Conservation (phyloP, 768 basidiomycete genomes). For the Lentinula aciculospora region DNA sequence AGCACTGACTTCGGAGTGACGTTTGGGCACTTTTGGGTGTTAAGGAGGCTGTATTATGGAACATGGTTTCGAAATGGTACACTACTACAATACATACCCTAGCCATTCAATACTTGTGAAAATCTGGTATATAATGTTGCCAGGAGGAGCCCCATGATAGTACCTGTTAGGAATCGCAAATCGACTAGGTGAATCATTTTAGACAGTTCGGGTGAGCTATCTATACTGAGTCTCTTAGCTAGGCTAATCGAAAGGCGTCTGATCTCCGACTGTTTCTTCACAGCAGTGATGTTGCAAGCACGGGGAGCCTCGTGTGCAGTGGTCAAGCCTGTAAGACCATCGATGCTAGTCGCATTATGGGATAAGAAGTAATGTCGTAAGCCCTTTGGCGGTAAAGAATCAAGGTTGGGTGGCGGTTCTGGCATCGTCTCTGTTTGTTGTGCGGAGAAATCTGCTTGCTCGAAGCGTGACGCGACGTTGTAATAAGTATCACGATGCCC, state of each 20-base stretch:
- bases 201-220: not conserved
- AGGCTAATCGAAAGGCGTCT: not conserved
- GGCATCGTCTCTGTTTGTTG: not conserved
- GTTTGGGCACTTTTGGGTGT: no score
- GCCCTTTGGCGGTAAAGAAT: conserved; percentile 29
- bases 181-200: not conserved
- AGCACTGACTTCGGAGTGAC: no score
- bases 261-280: not conserved
- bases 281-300: no score
- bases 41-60: no score
- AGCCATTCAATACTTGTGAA: not conserved
- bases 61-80: no score
- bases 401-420: not conserved
- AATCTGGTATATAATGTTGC: not conserved
- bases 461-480: conserved; percentile 39
- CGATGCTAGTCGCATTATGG: conserved; percentile 46
- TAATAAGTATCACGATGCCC: conserved; percentile 46
- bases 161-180: not conserved
- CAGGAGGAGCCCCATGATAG: not conserved
- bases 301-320: conserved; percentile 17
- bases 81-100: not conserved
- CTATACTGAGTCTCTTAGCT: not conserved
- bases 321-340: conserved; percentile 48
- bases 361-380: conserved; percentile 51
- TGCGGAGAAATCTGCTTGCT: conserved; percentile 24